Evolutionary conservation across 108 stramenopile species (phyloP), one percentile per base, ranked within the genome.

Genomic region (Cyclotella choctawhatcheeana): DNA sequence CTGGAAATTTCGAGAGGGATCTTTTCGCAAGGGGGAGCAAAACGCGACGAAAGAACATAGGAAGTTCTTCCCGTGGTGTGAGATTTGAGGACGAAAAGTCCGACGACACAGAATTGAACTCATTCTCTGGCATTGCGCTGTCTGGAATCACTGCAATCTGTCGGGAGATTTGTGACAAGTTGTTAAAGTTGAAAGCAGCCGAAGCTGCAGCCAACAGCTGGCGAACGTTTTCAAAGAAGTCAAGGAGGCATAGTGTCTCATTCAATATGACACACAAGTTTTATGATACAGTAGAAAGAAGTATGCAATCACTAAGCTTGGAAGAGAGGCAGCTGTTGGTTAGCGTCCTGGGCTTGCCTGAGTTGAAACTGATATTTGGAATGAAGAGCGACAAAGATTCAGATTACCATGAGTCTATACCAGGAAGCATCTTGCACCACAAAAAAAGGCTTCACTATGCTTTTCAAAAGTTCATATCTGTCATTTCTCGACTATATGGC

Each of bases 381-480:
- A 18, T 37, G 21, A 18, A 43, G 5, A 10, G 21, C 26, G 10
- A 34, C 5, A 5, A 61, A 35, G 2, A 5, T n/a, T 21, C 32
- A 5, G 18, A 37, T 61, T n/a, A 7, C 27, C 8, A 21, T 21
- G 60, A 43, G 18, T 21, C 17, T 8, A 43, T 18, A 10, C 34
- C 21, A 21, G 21, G 40, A 20, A 22, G 40, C 40, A 35, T 40
- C 14, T 7, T 43, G 32, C 37, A 40, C 40, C 60, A 37, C 18
- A 61, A 40, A 18, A 61, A 47, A 14, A 29, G 14, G 14, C 24
- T 64, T 44, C 63, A 64, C 13, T 47, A 47, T 47, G 63, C 44
- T 4, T 64, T 64, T 64, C 63, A 64, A 29, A 64, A 64, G 34
- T 64, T 64, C 44, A n/a, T 64, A 3, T 29, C 44, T 44, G 45